Conservation (phyloP, 768 basidiomycete genomes). For the Tremella fuciformis region DNA sequence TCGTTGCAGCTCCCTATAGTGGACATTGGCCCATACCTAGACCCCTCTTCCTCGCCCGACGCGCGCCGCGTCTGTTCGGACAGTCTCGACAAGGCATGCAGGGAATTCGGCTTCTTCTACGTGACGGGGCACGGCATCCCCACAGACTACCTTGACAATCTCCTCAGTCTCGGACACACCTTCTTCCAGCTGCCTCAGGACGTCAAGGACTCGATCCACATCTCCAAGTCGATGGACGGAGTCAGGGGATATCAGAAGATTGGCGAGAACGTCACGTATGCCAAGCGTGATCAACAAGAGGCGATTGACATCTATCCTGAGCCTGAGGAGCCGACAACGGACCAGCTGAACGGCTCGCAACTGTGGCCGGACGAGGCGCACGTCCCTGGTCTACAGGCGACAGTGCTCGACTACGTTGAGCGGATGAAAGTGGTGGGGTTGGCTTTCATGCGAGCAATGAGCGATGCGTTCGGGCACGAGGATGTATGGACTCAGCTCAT, state of each 20-base stretch:
- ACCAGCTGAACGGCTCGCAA: slow-evolving; percentile 21
- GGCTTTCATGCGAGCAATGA: slow-evolving; percentile 29
- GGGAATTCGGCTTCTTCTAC: slow-evolving; percentile 36
- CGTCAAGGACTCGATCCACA: slow-evolving; percentile 26
- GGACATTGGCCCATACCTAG: slow-evolving; percentile 28
- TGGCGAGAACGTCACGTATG: slow-evolving; percentile 36
- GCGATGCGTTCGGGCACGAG: slow-evolving; percentile 18
- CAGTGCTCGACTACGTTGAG: slow-evolving; percentile 28
- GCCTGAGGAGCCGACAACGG: slow-evolving; percentile 22
- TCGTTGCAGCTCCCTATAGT: slow-evolving; percentile 17
- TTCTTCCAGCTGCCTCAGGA: slow-evolving; percentile 31
- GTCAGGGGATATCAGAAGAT: slow-evolving; percentile 31
- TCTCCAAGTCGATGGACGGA: slow-evolving; percentile 27
- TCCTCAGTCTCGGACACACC: slow-evolving; percentile 25
- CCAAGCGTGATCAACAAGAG: slow-evolving; percentile 34
- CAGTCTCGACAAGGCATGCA: slow-evolving; percentile 25
- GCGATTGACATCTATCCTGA: slow-evolving; percentile 35
- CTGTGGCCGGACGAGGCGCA: slow-evolving; percentile 25
- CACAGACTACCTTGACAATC: slow-evolving; percentile 19
- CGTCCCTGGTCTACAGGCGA: slow-evolving; percentile 22
- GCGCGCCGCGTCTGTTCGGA: slow-evolving; percentile 13
- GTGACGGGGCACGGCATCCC: slow-evolving; percentile 30
- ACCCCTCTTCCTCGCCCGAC: slow-evolving; percentile 14
- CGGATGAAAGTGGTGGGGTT: slow-evolving; percentile 27
- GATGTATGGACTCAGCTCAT: slow-evolving; percentile 26